Evolutionary conservation across 495 filamentous ascomycete species (phyloP).

Genomic region (Talaromyces ruber): DNA sequence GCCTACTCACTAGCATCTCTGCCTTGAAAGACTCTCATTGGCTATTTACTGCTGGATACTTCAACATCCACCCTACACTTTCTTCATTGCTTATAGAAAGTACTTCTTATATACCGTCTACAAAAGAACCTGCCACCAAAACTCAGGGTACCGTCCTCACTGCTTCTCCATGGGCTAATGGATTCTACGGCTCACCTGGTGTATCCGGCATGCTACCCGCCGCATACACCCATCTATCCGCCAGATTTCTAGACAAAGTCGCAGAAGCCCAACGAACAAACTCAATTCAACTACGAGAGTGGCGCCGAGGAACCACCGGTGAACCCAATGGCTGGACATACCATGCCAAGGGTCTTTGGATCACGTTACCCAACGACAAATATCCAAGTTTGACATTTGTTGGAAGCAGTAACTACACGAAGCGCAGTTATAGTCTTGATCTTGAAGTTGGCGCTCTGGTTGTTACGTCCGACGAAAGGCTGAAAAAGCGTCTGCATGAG

Average conservation of each 20-base stretch:
- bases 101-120: constrained; percentile 17
- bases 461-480: constrained; percentile 64
- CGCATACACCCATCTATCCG: constrained; percentile 82
- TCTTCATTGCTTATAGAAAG: constrained; percentile 68
- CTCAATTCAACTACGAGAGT: constrained; percentile 73
- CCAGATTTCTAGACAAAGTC: constrained; percentile 69
- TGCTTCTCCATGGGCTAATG: constrained; percentile 90
- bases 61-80: constrained; percentile 83
- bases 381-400: constrained; percentile 71
- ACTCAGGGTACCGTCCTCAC: constrained; percentile 78
- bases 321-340: constrained; percentile 89
- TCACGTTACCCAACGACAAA: constrained; percentile 55
- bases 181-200: constrained; percentile 85
- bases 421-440: constrained; percentile 84
- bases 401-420: constrained; percentile 93
- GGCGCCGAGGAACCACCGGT: constrained; percentile 73
- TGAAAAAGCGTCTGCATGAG: constrained; percentile 64
- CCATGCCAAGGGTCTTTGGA: constrained; percentile 95
- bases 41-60: constrained; percentile 97
- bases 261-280: constrained; percentile 48
- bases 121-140: constrained; percentile 19
- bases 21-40: constrained; percentile 61
- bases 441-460: constrained; percentile 80
- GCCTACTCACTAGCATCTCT: constrained; percentile 45
- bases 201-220: constrained; percentile 83